A percentile compares a stretch with the other conserved stretches of the same genome.
Conservation (phyloP, 352 stramenopile genomes). For the Phytophthora cajani region DNA sequence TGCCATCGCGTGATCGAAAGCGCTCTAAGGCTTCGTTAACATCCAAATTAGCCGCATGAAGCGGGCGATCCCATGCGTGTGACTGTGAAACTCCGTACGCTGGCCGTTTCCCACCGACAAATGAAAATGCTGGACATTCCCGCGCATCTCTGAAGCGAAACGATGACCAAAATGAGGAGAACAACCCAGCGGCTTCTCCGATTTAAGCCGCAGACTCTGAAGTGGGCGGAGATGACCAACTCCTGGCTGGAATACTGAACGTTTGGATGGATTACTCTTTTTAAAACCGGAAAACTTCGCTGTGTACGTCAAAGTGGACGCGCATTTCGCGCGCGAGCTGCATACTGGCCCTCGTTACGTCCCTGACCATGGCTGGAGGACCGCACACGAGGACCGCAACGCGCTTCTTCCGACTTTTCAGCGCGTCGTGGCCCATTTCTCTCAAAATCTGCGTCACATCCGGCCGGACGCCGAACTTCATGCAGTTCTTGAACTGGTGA, state of each 20-base stretch:
- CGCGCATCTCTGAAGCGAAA: constrained; percentile 1
- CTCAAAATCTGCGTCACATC: constrained; percentile 20
- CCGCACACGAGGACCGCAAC: constrained; percentile 42
- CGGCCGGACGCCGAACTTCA: constrained; percentile 31
- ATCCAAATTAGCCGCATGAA: constrained; percentile 5
- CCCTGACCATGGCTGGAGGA: constrained; percentile 27
- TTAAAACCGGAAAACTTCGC: constrained; percentile 27
- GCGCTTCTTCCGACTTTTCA: constrained; percentile 20
- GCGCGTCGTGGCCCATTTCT: constrained; percentile 23
- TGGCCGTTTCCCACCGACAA: constrained; percentile 1
- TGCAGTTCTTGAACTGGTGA: constrained; percentile 16
- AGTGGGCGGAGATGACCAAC: background rate
- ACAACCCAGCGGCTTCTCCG: too few species aligned
- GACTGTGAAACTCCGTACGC: constrained; percentile 1
- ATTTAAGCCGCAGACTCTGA: background rate
- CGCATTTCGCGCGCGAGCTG: constrained; percentile 15
- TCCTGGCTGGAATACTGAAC: background rate
- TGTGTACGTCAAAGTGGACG: constrained; percentile 38
- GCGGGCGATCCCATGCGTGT: constrained; percentile 4
- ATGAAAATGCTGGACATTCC: background rate
- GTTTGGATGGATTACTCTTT: background rate
- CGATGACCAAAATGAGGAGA: background rate
- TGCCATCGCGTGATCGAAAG: background rate
- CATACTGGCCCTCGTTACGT: constrained; percentile 19
- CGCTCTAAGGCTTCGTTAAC: background rate